Conservation (phyloP, 768 basidiomycete species). For the Harrya chromipes region DNA sequence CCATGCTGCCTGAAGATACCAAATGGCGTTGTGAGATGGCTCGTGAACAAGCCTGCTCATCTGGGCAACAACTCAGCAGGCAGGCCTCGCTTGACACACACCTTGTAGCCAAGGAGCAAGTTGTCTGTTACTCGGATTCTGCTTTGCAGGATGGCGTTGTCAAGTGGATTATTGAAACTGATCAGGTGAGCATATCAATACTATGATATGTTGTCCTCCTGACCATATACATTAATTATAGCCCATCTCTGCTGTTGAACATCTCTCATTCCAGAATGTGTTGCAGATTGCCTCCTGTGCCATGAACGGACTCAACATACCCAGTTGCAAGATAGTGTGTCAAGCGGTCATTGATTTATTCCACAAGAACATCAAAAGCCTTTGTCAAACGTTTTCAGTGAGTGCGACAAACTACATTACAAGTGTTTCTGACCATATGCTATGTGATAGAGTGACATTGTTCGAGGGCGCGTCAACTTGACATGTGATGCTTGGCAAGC, state of each 20-base stretch:
- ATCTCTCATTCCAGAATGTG: too few relatives aligned
- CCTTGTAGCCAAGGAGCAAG: not conserved
- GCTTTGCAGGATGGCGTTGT: not conserved
- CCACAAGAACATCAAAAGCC: not conserved
- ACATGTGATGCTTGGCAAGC: slow-evolving; percentile 2
- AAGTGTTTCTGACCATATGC: not conserved
- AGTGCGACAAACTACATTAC: not conserved
- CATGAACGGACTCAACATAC: not conserved
- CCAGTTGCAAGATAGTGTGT: not conserved
- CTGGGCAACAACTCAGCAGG: not conserved
- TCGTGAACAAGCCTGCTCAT: not conserved
- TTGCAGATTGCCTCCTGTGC: too few relatives aligned
- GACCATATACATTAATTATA: not conserved
- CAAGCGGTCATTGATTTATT: not conserved
- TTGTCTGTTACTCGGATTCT: not conserved
- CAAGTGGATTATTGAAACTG: not conserved
- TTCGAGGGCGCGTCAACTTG: not conserved
- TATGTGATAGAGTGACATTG: not conserved
- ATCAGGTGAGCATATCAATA: not conserved
- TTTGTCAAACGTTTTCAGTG: not conserved
- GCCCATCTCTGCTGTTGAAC: not conserved
- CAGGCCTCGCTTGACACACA: not conserved
- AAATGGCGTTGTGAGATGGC: not conserved
- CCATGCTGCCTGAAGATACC: not conserved
- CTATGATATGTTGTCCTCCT: not conserved